Percentiles rank a stretch among this genome's conserved stretches.
These are phyloP conservation scores for Suillus fuscotomentosus DNA, from an alignment of 768 basidiomycete genomes.

Conservation along the genomic window DNA sequence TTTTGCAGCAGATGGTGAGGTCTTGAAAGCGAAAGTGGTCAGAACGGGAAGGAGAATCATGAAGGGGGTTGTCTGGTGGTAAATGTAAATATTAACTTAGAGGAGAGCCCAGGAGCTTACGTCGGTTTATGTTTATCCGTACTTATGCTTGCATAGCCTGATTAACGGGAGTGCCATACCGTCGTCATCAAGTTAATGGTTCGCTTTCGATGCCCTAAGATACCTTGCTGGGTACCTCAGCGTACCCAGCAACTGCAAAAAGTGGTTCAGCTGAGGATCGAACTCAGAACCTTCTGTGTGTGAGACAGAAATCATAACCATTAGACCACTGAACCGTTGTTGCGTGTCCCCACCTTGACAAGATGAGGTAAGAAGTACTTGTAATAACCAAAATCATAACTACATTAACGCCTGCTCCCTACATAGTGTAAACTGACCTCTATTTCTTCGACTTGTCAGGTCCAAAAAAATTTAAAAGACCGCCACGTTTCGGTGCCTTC, in stretches of 20 bases:
- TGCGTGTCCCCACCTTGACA: not conserved
- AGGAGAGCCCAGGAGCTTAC: not conserved
- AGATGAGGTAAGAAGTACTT: not conserved
- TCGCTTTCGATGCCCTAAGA: not conserved
- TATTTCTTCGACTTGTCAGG: constrained; percentile 30
- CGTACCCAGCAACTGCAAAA: constrained; percentile 12
- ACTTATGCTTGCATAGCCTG: not conserved
- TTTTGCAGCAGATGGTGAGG: constrained; percentile 43
- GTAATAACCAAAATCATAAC: not conserved
- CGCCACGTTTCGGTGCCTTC: constrained; percentile 22
- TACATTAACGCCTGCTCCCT: not conserved
- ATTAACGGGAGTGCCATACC: too few species aligned
- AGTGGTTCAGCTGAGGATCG: constrained; percentile 44
- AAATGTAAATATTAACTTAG: not conserved
- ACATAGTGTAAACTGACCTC: not conserved
- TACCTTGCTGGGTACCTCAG: too few species aligned
- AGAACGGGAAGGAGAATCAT: constrained; percentile 71
- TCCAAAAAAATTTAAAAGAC: constrained; percentile 32
- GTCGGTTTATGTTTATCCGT: not conserved
- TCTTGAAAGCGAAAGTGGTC: constrained; percentile 60
- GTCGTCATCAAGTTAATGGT: too few species aligned
- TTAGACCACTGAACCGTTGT: constrained; percentile 42
- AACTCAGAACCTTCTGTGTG: constrained; percentile 48
- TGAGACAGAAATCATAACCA: constrained; percentile 51
- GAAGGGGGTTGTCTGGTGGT: constrained; percentile 71